Base-by-base conservation (phyloP, 305 asterid species). In the Fraxinus paxiana region DNA sequence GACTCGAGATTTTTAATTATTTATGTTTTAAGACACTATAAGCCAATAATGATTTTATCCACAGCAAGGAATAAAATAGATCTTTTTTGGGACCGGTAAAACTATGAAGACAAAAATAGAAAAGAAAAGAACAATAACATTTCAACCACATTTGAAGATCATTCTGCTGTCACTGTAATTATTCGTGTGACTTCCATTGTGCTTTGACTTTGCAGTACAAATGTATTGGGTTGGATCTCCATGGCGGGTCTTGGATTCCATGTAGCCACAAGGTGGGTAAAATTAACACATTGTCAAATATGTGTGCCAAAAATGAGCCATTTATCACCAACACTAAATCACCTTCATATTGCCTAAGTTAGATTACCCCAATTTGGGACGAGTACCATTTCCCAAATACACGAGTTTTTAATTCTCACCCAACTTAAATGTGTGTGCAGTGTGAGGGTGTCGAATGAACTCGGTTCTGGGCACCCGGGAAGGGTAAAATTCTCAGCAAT, bases 361-460 rank as follows among this genome's bases (percentile, higher is more conserved):
- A 6, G 20, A 34, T 59, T 59, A 6, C 15, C 31, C 15, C 69
- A 59, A 59, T 59, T 59, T 20, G 69, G 69, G 31, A 59, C 69
- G 3, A 59, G 30, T 6, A 78, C 17, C 34, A 75, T 63, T 76
- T 35, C 17, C 61, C 59, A 56, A 65, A 9, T 7, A 41, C 1
- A 41, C 43, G 8, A 13, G 71, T 34, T n/a, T 74, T 35, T 41
- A 2, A 30, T 5, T 63, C 10, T 59, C 8, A 33, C 38, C 4
- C 15, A 31, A 65, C 65, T 30, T 41, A 2, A 59, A 34, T 78
- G 18, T 34, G 26, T 5, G 20, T 81, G 82, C 87, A 91, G 92
- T 20, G 92, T 91, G 54, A 87, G 96, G 81, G 90, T 90, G 70
- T 90, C 96, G 5, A 91, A 90, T 51, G 96, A 89, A 73, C 80